Percentiles rank a stretch among this genome's conserved stretches.
Evolutionary conservation across 2,329 filamentous ascomycete species (phyloP).

Genomic region (Aspergillus spinulosporus): DNA sequence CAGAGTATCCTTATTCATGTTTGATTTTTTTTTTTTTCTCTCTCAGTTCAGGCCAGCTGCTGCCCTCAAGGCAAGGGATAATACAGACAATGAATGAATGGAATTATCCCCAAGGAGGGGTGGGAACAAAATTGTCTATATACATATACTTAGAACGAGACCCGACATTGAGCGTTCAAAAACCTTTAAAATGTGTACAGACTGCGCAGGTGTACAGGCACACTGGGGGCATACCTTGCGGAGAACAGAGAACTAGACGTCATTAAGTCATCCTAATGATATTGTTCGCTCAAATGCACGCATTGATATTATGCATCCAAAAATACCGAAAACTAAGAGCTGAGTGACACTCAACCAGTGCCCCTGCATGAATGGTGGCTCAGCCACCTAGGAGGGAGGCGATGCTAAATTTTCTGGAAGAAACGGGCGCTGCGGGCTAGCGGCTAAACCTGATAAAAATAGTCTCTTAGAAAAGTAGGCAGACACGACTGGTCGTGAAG

Average conservation of each 20-base stretch:
- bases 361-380: constrained; percentile 6
- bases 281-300: no score
- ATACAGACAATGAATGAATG: background rate
- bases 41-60: background rate
- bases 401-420: constrained; percentile 3
- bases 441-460: constrained; percentile 12
- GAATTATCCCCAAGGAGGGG: background rate
- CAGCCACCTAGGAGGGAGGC: constrained; percentile 2
- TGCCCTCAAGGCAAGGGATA: background rate
- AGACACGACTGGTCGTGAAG: background rate
- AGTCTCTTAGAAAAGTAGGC: background rate
- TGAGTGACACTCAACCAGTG: background rate
- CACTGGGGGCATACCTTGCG: background rate
- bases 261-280: background rate
- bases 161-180: background rate
- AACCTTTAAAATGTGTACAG: no score
- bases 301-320: background rate
- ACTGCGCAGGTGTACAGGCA: background rate
- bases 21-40: background rate
- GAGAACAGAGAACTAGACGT: background rate
- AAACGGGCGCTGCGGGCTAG: background rate
- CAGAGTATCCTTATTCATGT: background rate
- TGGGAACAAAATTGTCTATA: background rate
- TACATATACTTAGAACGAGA: background rate
- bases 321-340: background rate